A percentile compares a stretch with the other conserved stretches of the same genome.
phyloP scores from a whole-genome alignment of 805 yeast species.

The Metschnikowia gelsemii region DNA sequence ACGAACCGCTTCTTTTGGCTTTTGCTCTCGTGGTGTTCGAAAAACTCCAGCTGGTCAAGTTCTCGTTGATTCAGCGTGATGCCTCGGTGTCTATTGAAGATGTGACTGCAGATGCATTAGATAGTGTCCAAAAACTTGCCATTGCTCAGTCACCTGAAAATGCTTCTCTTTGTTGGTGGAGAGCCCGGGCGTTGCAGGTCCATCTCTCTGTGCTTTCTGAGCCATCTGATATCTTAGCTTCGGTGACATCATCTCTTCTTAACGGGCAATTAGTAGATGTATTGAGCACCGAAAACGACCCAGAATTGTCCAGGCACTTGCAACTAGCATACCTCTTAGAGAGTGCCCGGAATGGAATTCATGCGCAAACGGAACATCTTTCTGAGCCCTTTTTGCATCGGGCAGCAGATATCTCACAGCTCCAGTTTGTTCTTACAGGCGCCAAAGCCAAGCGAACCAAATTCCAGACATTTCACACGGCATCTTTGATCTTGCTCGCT shows the following conservation, averaged over 20 bases:
- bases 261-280: slow-evolving; percentile 30
- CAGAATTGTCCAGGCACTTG: slow-evolving; percentile 35
- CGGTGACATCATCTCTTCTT: slow-evolving; percentile 43
- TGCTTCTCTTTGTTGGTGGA: slow-evolving; percentile 72
- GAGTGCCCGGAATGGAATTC: slow-evolving; percentile 59
- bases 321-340: slow-evolving; percentile 61
- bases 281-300: slow-evolving; percentile 29
- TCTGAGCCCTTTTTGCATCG: slow-evolving; percentile 53
- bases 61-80: slow-evolving; percentile 43
- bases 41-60: slow-evolving; percentile 41
- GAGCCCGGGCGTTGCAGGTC: slow-evolving; percentile 62
- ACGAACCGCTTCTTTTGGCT: slow-evolving; percentile 37
- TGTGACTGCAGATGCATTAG: slow-evolving; percentile 19
- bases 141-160: slow-evolving; percentile 29
- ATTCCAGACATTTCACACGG: slow-evolving; percentile 67
- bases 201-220: slow-evolving; percentile 67
- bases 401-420: slow-evolving; percentile 58
- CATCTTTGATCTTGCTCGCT: slow-evolving; percentile 78
- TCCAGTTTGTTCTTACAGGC: slow-evolving; percentile 74
- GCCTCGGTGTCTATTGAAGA: slow-evolving; percentile 27
- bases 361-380: slow-evolving; percentile 62
- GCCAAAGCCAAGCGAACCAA: slow-evolving; percentile 86
- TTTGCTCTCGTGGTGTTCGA: slow-evolving; percentile 35
- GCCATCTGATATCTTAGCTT: slow-evolving; percentile 49
- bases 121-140: slow-evolving; percentile 10